phyloP scores from a whole-genome alignment of 2,329 filamentous ascomycete genomes.

The Fusarium heterosporum region DNA sequence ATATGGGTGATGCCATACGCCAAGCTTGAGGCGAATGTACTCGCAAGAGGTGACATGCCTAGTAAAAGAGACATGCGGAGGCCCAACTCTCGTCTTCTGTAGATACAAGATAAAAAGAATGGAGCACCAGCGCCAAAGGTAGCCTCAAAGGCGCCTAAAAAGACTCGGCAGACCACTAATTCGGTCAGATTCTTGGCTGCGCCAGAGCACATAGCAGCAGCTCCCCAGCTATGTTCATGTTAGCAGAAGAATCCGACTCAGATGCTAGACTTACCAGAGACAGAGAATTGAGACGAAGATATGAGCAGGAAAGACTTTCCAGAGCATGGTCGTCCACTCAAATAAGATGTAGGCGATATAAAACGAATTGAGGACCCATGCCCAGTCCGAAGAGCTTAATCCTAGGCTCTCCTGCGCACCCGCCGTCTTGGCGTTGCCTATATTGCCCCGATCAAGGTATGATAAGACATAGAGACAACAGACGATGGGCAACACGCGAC shows the following conservation, averaged over 20 bases:
- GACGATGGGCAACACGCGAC: constrained; percentile 28
- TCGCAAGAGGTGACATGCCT: constrained; percentile 32
- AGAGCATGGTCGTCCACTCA: constrained; percentile 40
- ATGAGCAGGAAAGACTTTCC: constrained; percentile 37
- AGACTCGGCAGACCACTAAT: constrained; percentile 13
- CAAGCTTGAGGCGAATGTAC: constrained; percentile 25
- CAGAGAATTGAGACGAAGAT: constrained; percentile 29
- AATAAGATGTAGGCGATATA: constrained; percentile 37
- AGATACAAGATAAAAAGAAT: constrained; percentile 31
- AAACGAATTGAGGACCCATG: constrained; percentile 41
- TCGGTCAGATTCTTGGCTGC: constrained; percentile 12
- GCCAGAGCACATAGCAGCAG: constrained; percentile 37
- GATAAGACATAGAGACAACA: constrained; percentile 40
- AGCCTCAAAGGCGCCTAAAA: constrained; percentile 34
- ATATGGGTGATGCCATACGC: constrained; percentile 36
- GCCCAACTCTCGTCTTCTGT: constrained; percentile 27
- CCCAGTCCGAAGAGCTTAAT: constrained; percentile 24
- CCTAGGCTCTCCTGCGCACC: constrained; percentile 29
- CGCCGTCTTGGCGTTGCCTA: constrained; percentile 39
- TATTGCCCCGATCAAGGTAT: constrained; percentile 39
- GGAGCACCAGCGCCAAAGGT: constrained; percentile 38
- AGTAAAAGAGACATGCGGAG: constrained; percentile 22
- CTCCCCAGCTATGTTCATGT: constrained; percentile 16
- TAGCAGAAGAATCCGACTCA: fast-evolving
- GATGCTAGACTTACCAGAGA: constrained; percentile 10